These are phyloP conservation scores for Aquanectria penicillioides DNA, from an alignment of 2,329 filamentous ascomycete species.

Conservation along the genomic window DNA sequence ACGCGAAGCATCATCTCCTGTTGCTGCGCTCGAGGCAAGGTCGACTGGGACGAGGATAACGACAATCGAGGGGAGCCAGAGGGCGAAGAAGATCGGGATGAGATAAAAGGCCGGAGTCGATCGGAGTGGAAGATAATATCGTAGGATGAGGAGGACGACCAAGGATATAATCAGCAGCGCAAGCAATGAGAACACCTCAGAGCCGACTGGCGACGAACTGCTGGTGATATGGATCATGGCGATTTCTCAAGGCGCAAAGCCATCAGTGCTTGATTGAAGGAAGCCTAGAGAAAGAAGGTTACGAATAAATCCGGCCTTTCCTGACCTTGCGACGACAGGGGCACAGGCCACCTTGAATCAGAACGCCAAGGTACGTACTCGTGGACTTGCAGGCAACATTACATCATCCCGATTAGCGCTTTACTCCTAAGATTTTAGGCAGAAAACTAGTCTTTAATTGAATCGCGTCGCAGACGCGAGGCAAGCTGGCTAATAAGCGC, in stretches of 20 bases:
- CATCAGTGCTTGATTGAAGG: slow-evolving; percentile 41
- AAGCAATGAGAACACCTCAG: slow-evolving; percentile 79
- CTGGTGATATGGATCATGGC: slow-evolving; percentile 63
- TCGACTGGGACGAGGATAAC: slow-evolving; percentile 95
- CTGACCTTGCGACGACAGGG: slow-evolving; percentile 34
- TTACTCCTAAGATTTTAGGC: slow-evolving; percentile 34
- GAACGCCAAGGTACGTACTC: slow-evolving; percentile 23
- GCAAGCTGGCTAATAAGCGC: slow-evolving; percentile 9
- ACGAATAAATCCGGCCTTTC: slow-evolving; percentile 19
- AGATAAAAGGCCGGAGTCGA: slow-evolving; percentile 90
- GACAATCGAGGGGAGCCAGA: slow-evolving; percentile 91
- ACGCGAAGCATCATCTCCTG: slow-evolving; percentile 74
- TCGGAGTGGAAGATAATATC: slow-evolving; percentile 90
- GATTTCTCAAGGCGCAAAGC: slow-evolving; percentile 38
- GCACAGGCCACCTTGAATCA: slow-evolving; percentile 36
- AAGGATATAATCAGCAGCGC: slow-evolving; percentile 79
- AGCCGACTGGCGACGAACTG: slow-evolving; percentile 75
- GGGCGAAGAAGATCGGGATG: slow-evolving; percentile 93
- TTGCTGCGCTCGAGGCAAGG: slow-evolving; percentile 84
- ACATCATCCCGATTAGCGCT: slow-evolving; percentile 31
- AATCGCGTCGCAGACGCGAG: slow-evolving; percentile 36
- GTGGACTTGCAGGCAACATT: slow-evolving; percentile 19
- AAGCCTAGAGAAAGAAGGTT: slow-evolving; percentile 27
- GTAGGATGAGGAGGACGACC: slow-evolving; percentile 83
- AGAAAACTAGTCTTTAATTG: slow-evolving; percentile 33